phyloP scores from a whole-genome alignment of 139 green algal genomes.

The Closterium sp. region DNA sequence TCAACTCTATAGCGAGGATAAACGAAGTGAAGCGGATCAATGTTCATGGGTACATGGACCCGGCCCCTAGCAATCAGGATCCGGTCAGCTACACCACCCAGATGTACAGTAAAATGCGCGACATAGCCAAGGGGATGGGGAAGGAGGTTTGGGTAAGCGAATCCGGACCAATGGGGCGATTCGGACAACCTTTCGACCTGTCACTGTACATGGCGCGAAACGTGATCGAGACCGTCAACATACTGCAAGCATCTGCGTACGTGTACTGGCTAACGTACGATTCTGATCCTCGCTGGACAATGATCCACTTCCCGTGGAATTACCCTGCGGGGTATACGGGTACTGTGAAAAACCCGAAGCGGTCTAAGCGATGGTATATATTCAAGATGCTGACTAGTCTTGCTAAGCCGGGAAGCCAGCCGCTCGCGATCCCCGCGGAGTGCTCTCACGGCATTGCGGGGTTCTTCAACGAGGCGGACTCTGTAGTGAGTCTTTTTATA shows the following conservation, averaged over 20 bases:
- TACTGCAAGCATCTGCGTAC: slow-evolving; percentile 37
- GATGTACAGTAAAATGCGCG: slow-evolving; percentile 7
- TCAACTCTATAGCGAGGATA: not conserved
- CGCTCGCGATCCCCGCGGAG: not conserved
- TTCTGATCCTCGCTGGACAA: not conserved
- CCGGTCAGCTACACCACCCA: not conserved
- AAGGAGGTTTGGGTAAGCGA: slow-evolving; percentile 53
- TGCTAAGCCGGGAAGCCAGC: not conserved
- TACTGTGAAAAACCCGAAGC: not conserved
- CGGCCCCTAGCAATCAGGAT: not conserved
- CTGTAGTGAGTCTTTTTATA: not conserved
- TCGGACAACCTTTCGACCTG: slow-evolving; percentile 3
- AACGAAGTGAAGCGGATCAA: not conserved
- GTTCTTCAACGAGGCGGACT: not conserved
- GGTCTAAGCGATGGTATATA: not conserved
- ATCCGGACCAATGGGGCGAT: slow-evolving; percentile 27
- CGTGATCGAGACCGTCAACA: slow-evolving; percentile 41
- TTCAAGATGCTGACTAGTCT: not conserved
- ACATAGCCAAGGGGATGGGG: slow-evolving; percentile 11
- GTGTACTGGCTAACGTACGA: slow-evolving; percentile 51
- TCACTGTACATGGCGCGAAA: slow-evolving; percentile 29
- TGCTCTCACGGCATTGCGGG: not conserved
- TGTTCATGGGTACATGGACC: not conserved
- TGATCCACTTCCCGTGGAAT: not conserved
- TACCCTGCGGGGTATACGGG: not conserved